Percentiles rank a stretch among this genome's conserved stretches.
Conservation (phyloP, 2,329 filamentous ascomycete species). For the Chrysosporium keratinophilum region DNA sequence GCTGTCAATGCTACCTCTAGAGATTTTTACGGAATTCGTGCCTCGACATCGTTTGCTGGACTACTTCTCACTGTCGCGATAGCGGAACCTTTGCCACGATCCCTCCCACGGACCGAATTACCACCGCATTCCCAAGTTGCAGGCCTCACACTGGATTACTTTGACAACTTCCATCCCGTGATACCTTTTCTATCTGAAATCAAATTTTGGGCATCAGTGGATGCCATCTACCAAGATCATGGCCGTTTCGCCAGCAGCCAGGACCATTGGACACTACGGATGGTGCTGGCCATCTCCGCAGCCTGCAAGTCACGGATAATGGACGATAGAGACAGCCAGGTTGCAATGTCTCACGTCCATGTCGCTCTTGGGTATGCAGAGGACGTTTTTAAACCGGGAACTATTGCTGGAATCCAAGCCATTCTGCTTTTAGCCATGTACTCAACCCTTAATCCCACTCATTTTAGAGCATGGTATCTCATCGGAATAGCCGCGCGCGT, state of each 20-base stretch:
- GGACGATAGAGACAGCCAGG: constrained; percentile 53
- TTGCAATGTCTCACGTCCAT: constrained; percentile 50
- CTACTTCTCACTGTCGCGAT: constrained; percentile 74
- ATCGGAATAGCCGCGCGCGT: constrained; percentile 83
- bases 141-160: constrained; percentile 68
- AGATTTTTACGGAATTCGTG: constrained; percentile 82
- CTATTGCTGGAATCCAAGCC: constrained; percentile 75
- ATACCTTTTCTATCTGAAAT: constrained; percentile 78
- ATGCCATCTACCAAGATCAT: constrained; percentile 67
- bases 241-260: constrained; percentile 51
- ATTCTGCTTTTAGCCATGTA: constrained; percentile 79
- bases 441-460: constrained; percentile 75
- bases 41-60: constrained; percentile 84
- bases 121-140: constrained; percentile 63
- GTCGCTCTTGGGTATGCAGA: constrained; percentile 69
- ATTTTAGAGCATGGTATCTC: constrained; percentile 90
- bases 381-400: constrained; percentile 72
- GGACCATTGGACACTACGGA: constrained; percentile 77
- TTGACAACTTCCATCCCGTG: constrained; percentile 68
- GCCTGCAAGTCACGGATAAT: constrained; percentile 58
- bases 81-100: constrained; percentile 59
- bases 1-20: constrained; percentile 89
- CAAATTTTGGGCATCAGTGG: constrained; percentile 63
- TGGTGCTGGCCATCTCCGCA: constrained; percentile 78
- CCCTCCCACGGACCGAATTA: constrained; percentile 40